These are phyloP conservation scores for Xylaria venustula DNA, from an alignment of 495 filamentous ascomycete genomes.

Conservation along the genomic window DNA sequence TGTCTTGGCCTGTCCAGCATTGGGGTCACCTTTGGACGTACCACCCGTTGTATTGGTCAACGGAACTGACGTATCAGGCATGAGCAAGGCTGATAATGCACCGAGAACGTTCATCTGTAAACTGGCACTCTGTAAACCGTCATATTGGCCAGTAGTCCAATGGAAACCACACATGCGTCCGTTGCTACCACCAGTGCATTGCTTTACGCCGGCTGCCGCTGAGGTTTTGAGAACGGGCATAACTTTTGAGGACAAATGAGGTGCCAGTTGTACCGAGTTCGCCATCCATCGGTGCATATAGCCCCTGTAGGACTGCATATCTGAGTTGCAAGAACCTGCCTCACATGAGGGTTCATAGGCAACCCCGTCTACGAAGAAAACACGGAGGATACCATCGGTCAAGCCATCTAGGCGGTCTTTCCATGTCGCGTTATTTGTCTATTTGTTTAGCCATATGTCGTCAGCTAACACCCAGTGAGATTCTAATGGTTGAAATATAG, in stretches of 20 bases:
- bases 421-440: slow-evolving; percentile 51
- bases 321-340: slow-evolving; percentile 54
- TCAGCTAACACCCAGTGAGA: slow-evolving; percentile 8
- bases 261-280: slow-evolving; percentile 57
- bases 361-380: slow-evolving; percentile 46
- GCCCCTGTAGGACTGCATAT: slow-evolving; percentile 69
- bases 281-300: slow-evolving; percentile 66
- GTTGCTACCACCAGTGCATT: slow-evolving; percentile 54
- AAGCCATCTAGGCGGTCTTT: slow-evolving; percentile 42
- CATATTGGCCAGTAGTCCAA: slow-evolving; percentile 56
- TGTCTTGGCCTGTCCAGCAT: slow-evolving; percentile 45
- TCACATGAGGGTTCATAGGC: slow-evolving; percentile 61
- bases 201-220: slow-evolving; percentile 56
- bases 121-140: slow-evolving; percentile 48
- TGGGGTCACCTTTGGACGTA: slow-evolving; percentile 62
- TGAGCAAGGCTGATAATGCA: slow-evolving; percentile 28
- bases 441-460: not conserved
- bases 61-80: slow-evolving; percentile 34
- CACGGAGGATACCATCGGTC: slow-evolving; percentile 33
- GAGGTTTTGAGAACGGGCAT: slow-evolving; percentile 49
- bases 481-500: not conserved
- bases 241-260: slow-evolving; percentile 39
- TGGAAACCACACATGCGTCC: slow-evolving; percentile 57
- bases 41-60: slow-evolving; percentile 59
- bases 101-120: slow-evolving; percentile 52